These are phyloP conservation scores for Tremella mesenterica DNA, from an alignment of 768 basidiomycete species.

Conservation along the genomic window DNA sequence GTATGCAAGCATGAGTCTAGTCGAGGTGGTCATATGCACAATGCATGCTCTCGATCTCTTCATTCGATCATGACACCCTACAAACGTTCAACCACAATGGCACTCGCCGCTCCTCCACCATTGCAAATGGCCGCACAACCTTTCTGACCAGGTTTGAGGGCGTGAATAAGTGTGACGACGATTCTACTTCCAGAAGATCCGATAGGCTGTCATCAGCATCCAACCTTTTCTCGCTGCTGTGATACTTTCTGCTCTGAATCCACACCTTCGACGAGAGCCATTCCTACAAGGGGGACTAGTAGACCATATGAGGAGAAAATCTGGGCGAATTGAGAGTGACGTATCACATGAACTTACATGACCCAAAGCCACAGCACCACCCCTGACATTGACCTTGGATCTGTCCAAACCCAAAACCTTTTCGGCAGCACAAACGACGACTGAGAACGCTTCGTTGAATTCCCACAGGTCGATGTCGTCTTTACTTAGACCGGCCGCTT, in stretches of 20 bases:
- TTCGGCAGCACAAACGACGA: conserved; percentile 82
- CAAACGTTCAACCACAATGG: conserved; percentile 77
- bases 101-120: conserved; percentile 76
- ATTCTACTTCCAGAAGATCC: conserved; percentile 94
- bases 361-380: conserved; percentile 92
- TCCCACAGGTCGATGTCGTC: conserved; percentile 87
- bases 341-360: conserved; percentile 29
- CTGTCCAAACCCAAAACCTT: conserved; percentile 75
- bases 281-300: too few species aligned
- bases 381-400: conserved; percentile 71
- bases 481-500: conserved; percentile 71
- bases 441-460: conserved; percentile 96
- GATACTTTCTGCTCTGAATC: not conserved
- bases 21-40: not conserved
- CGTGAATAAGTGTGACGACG: conserved; percentile 82
- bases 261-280: too few species aligned
- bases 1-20: too few species aligned
- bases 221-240: not conserved
- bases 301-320: not conserved
- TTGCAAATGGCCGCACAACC: conserved; percentile 96
- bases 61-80: conserved; percentile 50
- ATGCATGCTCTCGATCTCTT: not conserved
- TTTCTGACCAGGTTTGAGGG: conserved; percentile 84
- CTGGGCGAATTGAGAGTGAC: not conserved
- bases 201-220: conserved; percentile 59